Percentiles rank a stretch among this genome's conserved stretches.
phyloP scores from a whole-genome alignment of 2,329 filamentous ascomycete genomes.

The Coniochaeta prunicola region DNA sequence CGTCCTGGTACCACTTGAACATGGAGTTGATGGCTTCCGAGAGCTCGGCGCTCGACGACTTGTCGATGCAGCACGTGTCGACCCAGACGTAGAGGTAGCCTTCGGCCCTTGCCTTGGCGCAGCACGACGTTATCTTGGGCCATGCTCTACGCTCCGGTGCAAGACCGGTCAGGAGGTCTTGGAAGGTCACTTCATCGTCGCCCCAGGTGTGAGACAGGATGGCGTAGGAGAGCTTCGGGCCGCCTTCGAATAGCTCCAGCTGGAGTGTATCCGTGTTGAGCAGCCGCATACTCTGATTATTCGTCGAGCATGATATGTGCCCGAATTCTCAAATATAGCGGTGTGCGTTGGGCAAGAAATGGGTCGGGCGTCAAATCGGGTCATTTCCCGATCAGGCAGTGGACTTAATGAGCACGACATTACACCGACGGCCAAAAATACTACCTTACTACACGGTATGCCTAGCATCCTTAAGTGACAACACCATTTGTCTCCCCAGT shows the following conservation, averaged over 20 bases:
- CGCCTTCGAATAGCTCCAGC: conserved; percentile 8
- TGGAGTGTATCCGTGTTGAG: conserved; percentile 10
- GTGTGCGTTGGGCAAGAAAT: not conserved
- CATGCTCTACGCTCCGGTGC: not conserved
- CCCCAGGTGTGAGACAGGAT: conserved; percentile 12
- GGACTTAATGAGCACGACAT: not conserved
- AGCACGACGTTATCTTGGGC: conserved; percentile 3
- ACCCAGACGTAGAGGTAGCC: conserved; percentile 8
- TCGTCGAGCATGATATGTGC: not conserved
- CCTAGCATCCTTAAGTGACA: not conserved
- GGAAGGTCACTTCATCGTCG: conserved; percentile 2
- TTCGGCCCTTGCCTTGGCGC: conserved; percentile 1
- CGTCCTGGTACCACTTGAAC: conserved; percentile 1
- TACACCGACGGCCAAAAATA: not conserved
- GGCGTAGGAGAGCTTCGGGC: conserved; percentile 7
- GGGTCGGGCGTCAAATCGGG: not conserved
- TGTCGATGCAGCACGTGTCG: conserved; percentile 2
- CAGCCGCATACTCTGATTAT: conserved; percentile 7
- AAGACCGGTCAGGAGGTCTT: not conserved
- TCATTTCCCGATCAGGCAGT: not conserved
- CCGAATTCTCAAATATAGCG: not conserved
- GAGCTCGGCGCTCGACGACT: not conserved
- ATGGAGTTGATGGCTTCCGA: not conserved
- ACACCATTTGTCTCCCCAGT: not conserved
- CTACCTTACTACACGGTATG: not conserved